Conservation (phyloP, 495 filamentous ascomycete genomes). For the Chaetomidium leptoderma region DNA sequence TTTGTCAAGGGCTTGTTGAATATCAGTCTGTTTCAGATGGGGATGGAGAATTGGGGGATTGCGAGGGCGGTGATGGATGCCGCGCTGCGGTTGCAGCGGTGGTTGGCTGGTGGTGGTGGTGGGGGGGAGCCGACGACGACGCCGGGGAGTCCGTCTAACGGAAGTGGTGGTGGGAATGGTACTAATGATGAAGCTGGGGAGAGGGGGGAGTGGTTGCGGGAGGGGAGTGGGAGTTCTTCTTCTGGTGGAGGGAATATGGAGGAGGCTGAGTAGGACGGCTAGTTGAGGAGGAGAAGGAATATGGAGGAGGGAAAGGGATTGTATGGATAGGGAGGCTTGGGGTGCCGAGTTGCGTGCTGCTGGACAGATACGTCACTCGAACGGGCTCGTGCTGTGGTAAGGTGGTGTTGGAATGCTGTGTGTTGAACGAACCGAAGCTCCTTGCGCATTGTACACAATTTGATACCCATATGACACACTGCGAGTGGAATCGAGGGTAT, state of each 20-base stretch:
- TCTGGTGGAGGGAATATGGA: too few relatives aligned
- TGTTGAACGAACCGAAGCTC: too few relatives aligned
- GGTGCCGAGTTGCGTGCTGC: too few relatives aligned
- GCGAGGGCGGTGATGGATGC: conserved; percentile 24
- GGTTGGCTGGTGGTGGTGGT: too few relatives aligned
- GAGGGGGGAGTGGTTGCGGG: too few relatives aligned
- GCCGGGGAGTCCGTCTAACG: background rate
- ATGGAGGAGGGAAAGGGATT: background rate
- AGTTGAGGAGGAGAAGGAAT: background rate
- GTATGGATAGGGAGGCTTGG: background rate
- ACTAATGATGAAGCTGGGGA: background rate
- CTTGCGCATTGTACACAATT: background rate
- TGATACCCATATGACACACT: background rate
- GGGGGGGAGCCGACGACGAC: background rate
- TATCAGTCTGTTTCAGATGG: conserved; percentile 32
- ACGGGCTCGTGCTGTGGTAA: too few relatives aligned
- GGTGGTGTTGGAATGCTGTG: too few relatives aligned
- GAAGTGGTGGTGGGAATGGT: background rate
- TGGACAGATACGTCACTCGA: too few relatives aligned
- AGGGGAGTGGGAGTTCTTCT: background rate
- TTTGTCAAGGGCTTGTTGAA: conserved; percentile 35
- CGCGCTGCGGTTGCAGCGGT: conserved; percentile 27
- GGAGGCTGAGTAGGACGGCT: too few relatives aligned
- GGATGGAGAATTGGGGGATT: conserved; percentile 39
- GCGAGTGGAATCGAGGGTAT: background rate